Evolutionary conservation across 1,284 basidiomycete genomes (phyloP), one percentile per base, ranked within the genome.

Genomic region (Pyrrhoderma noxium): DNA sequence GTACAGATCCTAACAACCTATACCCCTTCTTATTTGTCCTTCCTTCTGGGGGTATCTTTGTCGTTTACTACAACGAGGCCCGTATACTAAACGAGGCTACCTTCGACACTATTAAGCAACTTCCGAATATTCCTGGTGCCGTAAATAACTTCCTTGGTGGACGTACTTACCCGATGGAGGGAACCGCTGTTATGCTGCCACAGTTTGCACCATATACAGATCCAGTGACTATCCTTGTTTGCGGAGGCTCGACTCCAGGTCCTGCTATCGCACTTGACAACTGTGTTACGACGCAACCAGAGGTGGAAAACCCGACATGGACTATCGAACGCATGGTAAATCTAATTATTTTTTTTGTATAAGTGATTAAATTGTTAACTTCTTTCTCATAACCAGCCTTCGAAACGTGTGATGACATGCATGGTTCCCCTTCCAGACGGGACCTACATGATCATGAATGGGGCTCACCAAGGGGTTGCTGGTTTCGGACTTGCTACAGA

Each of bases 141-240:
- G 85, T 89, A n/a, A 85, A 81, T 56, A 80, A 85, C 55, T 82
- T 85, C 63, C 65, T 76, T 18, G 82, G 70, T 14, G 85, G 87
- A 25, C 77, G 89, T 21, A 84, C 83, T 2, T 92, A 91, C 59
- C 89, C 89, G 1, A 71, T 86, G 61, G 80, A 85, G 61, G 86
- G 85, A 8, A 73, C 84, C 1, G 77, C 80, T 0, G 75, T 86
- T 22, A 64, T 89, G 11, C 68, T 91, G 14, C 89, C 86, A 3
- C 80, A 82, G 57, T 63, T 73, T 48, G 74, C 80, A 0, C 85
- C 85, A 0, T 89, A 87, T 61, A 81, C 84, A 0, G 81, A 81
- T 49, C 78, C 80, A n/a, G 65, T 84, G 2, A 72, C 75, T 45
- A 62, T 91, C 13, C 62, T 92, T 8, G 70, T 89, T 31, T 92